Evolutionary conservation across 2,329 filamentous ascomycete species (phyloP).

Genomic region (Trichoderma arundinaceum): DNA sequence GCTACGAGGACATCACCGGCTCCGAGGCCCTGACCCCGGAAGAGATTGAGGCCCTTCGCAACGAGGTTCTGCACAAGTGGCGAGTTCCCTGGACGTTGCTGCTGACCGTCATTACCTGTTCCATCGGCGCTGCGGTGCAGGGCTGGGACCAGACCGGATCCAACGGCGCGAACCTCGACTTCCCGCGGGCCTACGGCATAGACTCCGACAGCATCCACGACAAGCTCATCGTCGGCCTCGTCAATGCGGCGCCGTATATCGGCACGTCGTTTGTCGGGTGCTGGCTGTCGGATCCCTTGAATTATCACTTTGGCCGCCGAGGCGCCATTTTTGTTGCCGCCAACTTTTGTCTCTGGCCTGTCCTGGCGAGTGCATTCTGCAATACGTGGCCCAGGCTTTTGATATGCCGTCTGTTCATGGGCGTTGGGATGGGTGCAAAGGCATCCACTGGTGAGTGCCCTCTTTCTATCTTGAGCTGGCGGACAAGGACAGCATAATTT

Average conservation of each 20-base stretch:
- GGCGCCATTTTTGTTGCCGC: constrained; percentile 73
- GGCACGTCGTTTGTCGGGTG: constrained; percentile 59
- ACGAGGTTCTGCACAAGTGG: constrained; percentile 72
- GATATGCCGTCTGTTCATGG: constrained; percentile 72
- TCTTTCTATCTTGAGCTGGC: background rate
- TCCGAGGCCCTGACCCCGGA: constrained; percentile 62
- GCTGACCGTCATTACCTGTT: constrained; percentile 70
- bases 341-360: constrained; percentile 71
- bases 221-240: constrained; percentile 65
- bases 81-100: constrained; percentile 66
- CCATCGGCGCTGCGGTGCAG: constrained; percentile 72
- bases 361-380: constrained; percentile 73
- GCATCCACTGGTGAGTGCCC: constrained; percentile 58
- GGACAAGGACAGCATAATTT: no score
- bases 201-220: constrained; percentile 45
- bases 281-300: constrained; percentile 71
- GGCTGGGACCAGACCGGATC: constrained; percentile 71
- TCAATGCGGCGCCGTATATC: constrained; percentile 65
- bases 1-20: constrained; percentile 64
- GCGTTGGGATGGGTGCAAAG: constrained; percentile 79
- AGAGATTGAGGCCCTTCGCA: constrained; percentile 63
- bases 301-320: constrained; percentile 51
- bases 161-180: constrained; percentile 68
- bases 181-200: constrained; percentile 59
- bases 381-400: constrained; percentile 76